These are phyloP conservation scores for Gliomastix tumulicola DNA, from an alignment of 2,329 filamentous ascomycete species.

Conservation along the genomic window DNA sequence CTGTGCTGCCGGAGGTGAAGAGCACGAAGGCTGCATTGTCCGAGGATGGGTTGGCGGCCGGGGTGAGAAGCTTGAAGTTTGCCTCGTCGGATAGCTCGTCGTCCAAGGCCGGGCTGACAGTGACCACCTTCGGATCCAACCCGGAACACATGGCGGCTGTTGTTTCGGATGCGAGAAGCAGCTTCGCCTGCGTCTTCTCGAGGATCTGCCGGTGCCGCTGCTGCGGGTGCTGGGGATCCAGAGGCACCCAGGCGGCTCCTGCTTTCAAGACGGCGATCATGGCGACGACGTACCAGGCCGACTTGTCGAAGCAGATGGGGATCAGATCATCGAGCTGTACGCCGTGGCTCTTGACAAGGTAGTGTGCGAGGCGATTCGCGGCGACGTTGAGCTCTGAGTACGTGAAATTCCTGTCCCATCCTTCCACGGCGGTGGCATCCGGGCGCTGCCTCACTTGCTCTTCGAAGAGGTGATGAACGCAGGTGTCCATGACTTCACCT, in stretches of 20 bases:
- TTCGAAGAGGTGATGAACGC: slow-evolving; percentile 5
- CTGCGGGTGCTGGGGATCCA: slow-evolving; percentile 7
- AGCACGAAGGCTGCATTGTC: slow-evolving; percentile 11
- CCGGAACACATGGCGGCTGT: not conserved
- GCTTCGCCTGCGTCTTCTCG: not conserved
- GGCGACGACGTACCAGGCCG: slow-evolving; percentile 6
- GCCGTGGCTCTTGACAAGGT: slow-evolving; percentile 6
- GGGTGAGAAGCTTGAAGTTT: not conserved
- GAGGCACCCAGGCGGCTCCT: slow-evolving; percentile 13
- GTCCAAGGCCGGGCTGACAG: not conserved
- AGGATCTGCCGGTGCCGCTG: not conserved
- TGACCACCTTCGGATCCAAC: not conserved
- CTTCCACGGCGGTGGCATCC: slow-evolving; percentile 4
- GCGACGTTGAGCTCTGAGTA: slow-evolving; percentile 8
- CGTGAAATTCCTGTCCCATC: slow-evolving; percentile 12
- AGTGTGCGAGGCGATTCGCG: slow-evolving; percentile 6
- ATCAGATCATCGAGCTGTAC: slow-evolving; percentile 10
- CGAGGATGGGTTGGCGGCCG: not conserved
- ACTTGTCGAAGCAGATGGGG: slow-evolving; percentile 11
- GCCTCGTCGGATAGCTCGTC: not conserved
- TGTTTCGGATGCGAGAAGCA: not conserved
- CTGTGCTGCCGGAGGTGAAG: slow-evolving; percentile 15
- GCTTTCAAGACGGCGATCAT: slow-evolving; percentile 12
- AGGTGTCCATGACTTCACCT: not conserved
- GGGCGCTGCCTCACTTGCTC: not conserved